phyloP scores from a whole-genome alignment of 495 filamentous ascomycete genomes.

The Cairneyella variabilis region DNA sequence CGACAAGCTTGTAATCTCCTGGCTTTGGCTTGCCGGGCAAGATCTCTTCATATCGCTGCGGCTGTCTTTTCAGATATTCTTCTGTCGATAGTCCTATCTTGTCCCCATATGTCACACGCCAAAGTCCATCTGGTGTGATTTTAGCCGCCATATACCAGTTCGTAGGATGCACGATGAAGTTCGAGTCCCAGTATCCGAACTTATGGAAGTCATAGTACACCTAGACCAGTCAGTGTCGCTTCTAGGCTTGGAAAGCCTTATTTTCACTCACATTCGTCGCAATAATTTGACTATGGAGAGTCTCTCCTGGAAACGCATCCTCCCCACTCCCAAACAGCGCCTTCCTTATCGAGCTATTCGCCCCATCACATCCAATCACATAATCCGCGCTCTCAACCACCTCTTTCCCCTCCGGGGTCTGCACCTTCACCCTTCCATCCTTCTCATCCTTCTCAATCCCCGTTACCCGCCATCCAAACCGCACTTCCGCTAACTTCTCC shows the following conservation, averaged over 20 bases:
- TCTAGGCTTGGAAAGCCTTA: background rate
- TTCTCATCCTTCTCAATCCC: conserved; percentile 46
- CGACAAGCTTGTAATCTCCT: conserved; percentile 49
- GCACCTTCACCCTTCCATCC: conserved; percentile 47
- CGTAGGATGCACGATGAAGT: conserved; percentile 56
- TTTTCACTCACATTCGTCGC: conserved; percentile 52
- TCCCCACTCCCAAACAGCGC: conserved; percentile 48
- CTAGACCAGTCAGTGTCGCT: conserved; percentile 42
- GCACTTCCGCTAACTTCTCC: conserved; percentile 37
- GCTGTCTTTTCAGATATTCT: conserved; percentile 49
- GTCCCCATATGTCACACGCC: conserved; percentile 59
- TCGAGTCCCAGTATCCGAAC: conserved; percentile 51
- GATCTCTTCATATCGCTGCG: conserved; percentile 49
- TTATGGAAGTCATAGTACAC: conserved; percentile 55
- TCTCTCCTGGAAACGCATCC: conserved; percentile 57
- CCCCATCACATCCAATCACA: conserved; percentile 56
- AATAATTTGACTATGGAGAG: conserved; percentile 54
- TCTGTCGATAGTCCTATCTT: conserved; percentile 45
- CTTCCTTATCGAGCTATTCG: conserved; percentile 49
- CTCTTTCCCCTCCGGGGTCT: conserved; percentile 38
- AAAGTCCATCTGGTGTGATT: conserved; percentile 54
- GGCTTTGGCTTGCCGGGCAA: conserved; percentile 57
- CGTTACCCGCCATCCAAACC: conserved; percentile 46
- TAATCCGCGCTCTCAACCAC: conserved; percentile 40
- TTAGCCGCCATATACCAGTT: conserved; percentile 59